These are phyloP conservation scores for Termitomyces sp. DNA, from an alignment of 768 basidiomycete species.

Conservation along the genomic window DNA sequence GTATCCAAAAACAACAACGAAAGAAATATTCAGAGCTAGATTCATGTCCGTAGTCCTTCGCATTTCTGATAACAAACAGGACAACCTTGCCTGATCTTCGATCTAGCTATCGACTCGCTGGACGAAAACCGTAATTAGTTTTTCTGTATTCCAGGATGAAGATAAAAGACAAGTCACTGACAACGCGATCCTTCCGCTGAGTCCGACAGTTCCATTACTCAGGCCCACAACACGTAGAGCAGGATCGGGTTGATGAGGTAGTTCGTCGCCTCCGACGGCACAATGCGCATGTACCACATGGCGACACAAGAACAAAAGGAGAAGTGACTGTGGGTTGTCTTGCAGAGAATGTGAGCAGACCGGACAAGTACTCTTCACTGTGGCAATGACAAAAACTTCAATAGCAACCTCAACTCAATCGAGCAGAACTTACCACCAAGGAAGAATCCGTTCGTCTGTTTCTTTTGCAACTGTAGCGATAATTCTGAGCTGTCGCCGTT, in stretches of 20 bases:
- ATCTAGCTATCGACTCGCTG: conserved; percentile 68
- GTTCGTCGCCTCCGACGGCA: conserved; percentile 55
- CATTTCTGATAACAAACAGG: conserved; percentile 67
- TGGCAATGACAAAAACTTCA: not conserved
- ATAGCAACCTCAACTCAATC: not conserved
- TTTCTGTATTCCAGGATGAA: conserved; percentile 6
- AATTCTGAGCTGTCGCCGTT: conserved; percentile 77
- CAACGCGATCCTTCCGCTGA: conserved; percentile 78
- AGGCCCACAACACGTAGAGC: conserved; percentile 39
- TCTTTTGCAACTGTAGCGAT: conserved; percentile 58
- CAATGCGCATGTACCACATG: conserved; percentile 84
- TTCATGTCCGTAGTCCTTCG: conserved; percentile 37
- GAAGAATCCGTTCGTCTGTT: conserved; percentile 79
- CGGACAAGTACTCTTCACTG: conserved; percentile 62
- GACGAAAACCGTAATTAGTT: not conserved
- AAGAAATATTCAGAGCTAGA: not conserved
- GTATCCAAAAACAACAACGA: conserved; percentile 6
- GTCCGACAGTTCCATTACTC: conserved; percentile 32
- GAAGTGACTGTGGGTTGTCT: conserved; percentile 51
- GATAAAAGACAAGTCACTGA: conserved; percentile 31
- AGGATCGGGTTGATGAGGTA: conserved; percentile 58
- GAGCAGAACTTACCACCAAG: conserved; percentile 52
- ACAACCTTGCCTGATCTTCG: conserved; percentile 62
- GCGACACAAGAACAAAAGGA: conserved; percentile 79
- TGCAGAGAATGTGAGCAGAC: conserved; percentile 60